Evolutionary conservation across 176 grass and related monocot genomes (phyloP).

Genomic region (Triticum urartu): DNA sequence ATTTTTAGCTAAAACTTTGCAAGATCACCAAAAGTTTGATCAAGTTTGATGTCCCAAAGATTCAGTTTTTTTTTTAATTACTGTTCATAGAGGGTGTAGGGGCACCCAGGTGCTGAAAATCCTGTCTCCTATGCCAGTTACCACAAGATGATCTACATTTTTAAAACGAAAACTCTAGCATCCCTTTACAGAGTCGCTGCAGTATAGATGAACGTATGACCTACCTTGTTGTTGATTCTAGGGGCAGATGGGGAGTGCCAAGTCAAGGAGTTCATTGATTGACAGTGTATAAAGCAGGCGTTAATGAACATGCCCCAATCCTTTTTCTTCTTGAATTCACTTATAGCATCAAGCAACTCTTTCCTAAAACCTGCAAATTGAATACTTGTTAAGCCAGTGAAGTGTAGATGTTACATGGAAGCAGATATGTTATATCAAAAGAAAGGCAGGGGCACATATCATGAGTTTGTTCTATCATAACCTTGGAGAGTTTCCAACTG

Average conservation of each 20-base stretch:
- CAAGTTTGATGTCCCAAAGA: too few relatives aligned
- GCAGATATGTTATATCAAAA: too few relatives aligned
- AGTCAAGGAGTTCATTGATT: slow-evolving; percentile 51
- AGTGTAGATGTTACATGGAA: too few relatives aligned
- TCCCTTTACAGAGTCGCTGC: not conserved
- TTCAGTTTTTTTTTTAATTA: too few relatives aligned
- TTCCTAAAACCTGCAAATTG: slow-evolving; percentile 61
- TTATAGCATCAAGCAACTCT: slow-evolving; percentile 50
- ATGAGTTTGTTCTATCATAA: slow-evolving; percentile 24
- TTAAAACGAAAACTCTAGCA: too few relatives aligned
- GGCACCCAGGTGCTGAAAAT: too few relatives aligned
- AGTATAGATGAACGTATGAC: not conserved
- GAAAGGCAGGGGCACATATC: not conserved
- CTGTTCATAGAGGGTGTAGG: too few relatives aligned
- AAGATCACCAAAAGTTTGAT: too few relatives aligned
- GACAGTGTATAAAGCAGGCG: slow-evolving; percentile 80
- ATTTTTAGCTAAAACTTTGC: too few relatives aligned
- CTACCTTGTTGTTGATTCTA: slow-evolving; percentile 73
- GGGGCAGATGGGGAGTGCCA: slow-evolving; percentile 69
- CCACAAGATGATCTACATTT: too few relatives aligned
- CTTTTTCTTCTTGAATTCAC: slow-evolving; percentile 56
- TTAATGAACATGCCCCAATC: slow-evolving; percentile 77
- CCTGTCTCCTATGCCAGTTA: too few relatives aligned
- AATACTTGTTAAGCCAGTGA: not conserved
- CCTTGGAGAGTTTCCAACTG: slow-evolving; percentile 71